Evolutionary conservation across 768 basidiomycete species (phyloP).

Genomic region (Leccinum imitatum): DNA sequence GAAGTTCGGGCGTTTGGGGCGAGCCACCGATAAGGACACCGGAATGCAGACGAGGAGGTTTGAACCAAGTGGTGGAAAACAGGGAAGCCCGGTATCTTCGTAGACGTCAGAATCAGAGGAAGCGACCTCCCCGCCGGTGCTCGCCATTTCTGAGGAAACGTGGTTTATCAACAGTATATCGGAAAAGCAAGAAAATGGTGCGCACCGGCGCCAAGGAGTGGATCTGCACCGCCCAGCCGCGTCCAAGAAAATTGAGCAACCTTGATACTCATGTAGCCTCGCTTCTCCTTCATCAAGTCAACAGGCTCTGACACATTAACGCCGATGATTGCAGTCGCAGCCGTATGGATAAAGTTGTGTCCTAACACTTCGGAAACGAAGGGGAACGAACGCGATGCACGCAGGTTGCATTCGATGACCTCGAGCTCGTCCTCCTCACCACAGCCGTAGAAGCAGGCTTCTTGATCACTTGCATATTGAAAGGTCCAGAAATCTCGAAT

Average conservation of each 20-base stretch:
- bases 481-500: conserved; percentile 96
- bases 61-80: conserved; percentile 96
- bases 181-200: conserved; percentile 12
- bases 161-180: conserved; percentile 2
- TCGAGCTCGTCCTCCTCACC: conserved; percentile 71
- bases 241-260: conserved; percentile 99
- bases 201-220: conserved; percentile 92
- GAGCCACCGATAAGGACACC: conserved; percentile 96
- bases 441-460: conserved; percentile 52
- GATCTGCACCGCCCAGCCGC: conserved; percentile 91
- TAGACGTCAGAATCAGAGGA: conserved; percentile 91
- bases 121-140: conserved; percentile 90
- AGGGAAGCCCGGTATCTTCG: conserved; percentile 94
- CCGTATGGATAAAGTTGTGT: conserved; percentile 95
- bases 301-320: conserved; percentile 86
- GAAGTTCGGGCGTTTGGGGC: conserved; percentile 83
- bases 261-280: conserved; percentile 95
- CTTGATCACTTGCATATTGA: conserved; percentile 99
- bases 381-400: conserved; percentile 97
- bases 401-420: conserved; percentile 98
- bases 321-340: conserved; percentile 83
- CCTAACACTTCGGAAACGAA: conserved; percentile 99
- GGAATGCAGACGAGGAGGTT: conserved; percentile 76
- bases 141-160: conserved; percentile 82
- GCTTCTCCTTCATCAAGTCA: conserved; percentile 85